These are phyloP conservation scores for Leishmania guyanensis DNA, from an alignment of 208 protist genomes.

Conservation along the genomic window DNA sequence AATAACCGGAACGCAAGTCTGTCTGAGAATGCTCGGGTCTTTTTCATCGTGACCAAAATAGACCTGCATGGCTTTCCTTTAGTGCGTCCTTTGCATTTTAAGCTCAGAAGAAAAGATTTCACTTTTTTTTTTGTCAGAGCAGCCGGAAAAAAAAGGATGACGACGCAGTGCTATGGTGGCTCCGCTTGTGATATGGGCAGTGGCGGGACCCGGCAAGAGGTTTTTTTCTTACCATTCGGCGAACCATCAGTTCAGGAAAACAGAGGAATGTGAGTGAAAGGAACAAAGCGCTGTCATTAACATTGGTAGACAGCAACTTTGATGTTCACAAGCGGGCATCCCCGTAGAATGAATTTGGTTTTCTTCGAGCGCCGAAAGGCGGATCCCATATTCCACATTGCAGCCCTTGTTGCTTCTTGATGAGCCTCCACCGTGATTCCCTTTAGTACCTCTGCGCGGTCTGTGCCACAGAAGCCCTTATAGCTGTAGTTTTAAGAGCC, in stretches of 20 bases:
- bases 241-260: background rate
- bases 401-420: background rate
- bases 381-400: background rate
- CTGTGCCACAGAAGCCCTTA: background rate
- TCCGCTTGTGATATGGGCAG: background rate
- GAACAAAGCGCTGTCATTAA: background rate
- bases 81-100: background rate
- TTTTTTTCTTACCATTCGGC: background rate
- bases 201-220: no score
- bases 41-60: background rate
- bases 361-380: background rate
- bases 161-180: background rate
- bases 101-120: background rate
- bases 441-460: background rate
- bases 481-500: background rate
- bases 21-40: background rate
- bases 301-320: background rate
- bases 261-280: background rate
- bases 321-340: background rate
- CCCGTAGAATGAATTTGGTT: background rate
- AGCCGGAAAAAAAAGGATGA: background rate
- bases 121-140: background rate
- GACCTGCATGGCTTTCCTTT: background rate
- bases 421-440: background rate
- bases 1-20: background rate